Base-by-base conservation (phyloP, 345 rosid genomes). In the Tarenaya hassleriana region DNA sequence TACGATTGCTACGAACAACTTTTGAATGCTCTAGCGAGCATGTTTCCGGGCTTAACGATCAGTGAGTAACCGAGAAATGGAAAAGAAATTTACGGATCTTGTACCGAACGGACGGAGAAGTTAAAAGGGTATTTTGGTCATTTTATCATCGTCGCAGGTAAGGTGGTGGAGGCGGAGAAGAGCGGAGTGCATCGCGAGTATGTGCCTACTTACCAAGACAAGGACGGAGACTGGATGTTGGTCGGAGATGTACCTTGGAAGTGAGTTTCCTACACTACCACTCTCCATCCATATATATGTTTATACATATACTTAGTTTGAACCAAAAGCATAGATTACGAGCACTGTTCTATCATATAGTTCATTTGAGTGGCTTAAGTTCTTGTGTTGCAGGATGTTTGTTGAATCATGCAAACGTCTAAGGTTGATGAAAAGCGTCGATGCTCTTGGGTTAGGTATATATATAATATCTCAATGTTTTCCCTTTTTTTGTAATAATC, bases 221-320 rank as follows among this genome's bases (percentile, higher is more conserved):
- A 77, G 52, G 96, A 88, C 41, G 86, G 91, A 16, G 96, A 88
- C 19, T 84, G 84, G 96, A 88, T 88, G 97, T 41, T 84, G 33
- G 71, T 79, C n/a, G 95, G 92, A 12, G 97, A 88, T 74, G 89
- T 84, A 10, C 95, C 95, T 4, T 88, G 97, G 95, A 63, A 80
- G 95, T 88, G 64, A 24, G 29, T 71, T 67, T 13, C 9, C 13
- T 2, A 24, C 3, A 24, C 29, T 24, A 24, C 20, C 18, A n/a
- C 41, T 50, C 31, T 12, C 32, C 11, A n/a, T n/a, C n/a, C n/a
- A n/a, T n/a, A n/a, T n/a, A n/a, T n/a, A n/a, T n/a, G n/a, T n/a
- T n/a, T n/a, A n/a, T n/a, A n/a, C n/a, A n/a, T n/a, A n/a, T n/a
- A n/a, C n/a, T n/a, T n/a, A n/a, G n/a, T n/a, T n/a, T n/a, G n/a